phyloP scores from a whole-genome alignment of 1,139 yeast species.

The Hyphopichia khmerensis region DNA sequence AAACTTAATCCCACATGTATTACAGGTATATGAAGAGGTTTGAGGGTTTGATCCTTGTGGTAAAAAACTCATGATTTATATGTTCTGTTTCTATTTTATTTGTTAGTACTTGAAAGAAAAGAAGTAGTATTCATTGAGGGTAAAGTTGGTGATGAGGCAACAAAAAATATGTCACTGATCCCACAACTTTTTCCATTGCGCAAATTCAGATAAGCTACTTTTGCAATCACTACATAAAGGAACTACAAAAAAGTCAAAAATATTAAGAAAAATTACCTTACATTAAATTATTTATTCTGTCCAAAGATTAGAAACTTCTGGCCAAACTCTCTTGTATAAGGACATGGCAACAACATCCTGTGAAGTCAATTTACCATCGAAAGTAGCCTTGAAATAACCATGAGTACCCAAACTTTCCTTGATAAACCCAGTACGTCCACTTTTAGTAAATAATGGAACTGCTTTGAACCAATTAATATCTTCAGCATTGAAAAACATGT shows the following conservation, averaged over 20 bases:
- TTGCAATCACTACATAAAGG: background rate
- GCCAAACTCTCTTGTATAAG: constrained; percentile 92
- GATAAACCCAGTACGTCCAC: constrained; percentile 91
- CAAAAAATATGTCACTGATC: too few relatives aligned
- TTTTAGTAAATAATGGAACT: constrained; percentile 87
- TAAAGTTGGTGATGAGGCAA: too few relatives aligned
- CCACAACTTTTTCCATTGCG: too few relatives aligned
- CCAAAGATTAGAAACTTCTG: constrained; percentile 46
- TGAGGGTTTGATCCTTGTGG: constrained; percentile 36
- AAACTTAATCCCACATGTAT: constrained; percentile 81
- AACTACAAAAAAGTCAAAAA: background rate
- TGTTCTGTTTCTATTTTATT: background rate
- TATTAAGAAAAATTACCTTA: background rate
- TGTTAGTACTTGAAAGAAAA: too few relatives aligned
- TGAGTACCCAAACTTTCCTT: constrained; percentile 97
- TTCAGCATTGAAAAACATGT: constrained; percentile 93
- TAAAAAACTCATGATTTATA: constrained; percentile 19
- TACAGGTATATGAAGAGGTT: constrained; percentile 64
- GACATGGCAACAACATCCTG: constrained; percentile 97
- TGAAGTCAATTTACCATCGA: constrained; percentile 86
- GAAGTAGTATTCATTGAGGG: too few relatives aligned
- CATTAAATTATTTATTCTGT: constrained; percentile 12
- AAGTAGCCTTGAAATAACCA: constrained; percentile 95
- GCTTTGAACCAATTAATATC: constrained; percentile 91
- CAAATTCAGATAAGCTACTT: too few relatives aligned